Percentiles rank a stretch among this genome's conserved stretches.
Evolutionary conservation across 2,329 filamentous ascomycete species (phyloP).

Genomic region (Colletotrichum liriopes): DNA sequence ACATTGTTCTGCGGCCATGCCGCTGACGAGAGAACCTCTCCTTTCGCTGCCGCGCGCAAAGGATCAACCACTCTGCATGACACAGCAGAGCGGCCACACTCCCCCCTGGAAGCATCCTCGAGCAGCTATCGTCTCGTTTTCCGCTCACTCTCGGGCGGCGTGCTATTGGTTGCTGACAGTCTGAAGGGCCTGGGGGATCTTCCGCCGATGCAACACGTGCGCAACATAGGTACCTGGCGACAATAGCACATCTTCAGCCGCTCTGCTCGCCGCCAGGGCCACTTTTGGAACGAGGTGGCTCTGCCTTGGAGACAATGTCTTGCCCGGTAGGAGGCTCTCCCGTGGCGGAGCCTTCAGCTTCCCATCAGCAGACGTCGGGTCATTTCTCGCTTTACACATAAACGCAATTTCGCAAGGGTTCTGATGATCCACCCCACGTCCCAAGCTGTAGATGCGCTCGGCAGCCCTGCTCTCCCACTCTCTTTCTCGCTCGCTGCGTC

Average conservation of each 20-base stretch:
- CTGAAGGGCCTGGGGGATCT: background rate
- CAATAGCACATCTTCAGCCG: background rate
- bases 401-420: background rate
- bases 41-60: background rate
- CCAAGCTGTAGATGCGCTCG: background rate
- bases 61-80: constrained; percentile 12
- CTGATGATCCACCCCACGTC: background rate
- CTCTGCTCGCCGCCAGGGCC: background rate
- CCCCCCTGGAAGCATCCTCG: constrained; percentile 1
- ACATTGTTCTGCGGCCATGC: constrained; percentile 1
- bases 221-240: background rate
- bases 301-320: background rate
- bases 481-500: background rate
- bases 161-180: background rate
- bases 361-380: background rate
- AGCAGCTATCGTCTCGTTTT: background rate
- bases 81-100: background rate
- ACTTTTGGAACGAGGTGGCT: background rate
- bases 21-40: constrained; percentile 6
- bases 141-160: background rate
- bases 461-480: background rate
- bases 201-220: background rate
- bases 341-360: background rate
- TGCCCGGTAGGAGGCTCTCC: background rate
- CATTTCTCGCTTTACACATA: background rate